Conservation (phyloP, 441 rosid species). For the Dalechampia spathulata region DNA sequence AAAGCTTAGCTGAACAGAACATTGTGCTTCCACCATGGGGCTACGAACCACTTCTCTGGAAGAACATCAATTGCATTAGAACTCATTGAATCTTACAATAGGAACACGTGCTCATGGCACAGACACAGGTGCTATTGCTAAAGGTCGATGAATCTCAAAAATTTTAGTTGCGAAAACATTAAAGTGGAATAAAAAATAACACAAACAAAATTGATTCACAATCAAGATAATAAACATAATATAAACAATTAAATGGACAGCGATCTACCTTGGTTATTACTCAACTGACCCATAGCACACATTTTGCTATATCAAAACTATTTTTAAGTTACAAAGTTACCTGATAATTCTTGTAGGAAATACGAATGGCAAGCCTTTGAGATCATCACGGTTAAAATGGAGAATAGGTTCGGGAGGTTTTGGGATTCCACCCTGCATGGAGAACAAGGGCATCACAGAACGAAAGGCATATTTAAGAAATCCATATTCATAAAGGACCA, state of each 20-base stretch:
- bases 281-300: not conserved
- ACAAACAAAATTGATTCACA: not conserved
- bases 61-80: constrained; percentile 21
- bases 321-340: constrained; percentile 26
- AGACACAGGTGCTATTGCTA: not conserved
- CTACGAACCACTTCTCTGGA: constrained; percentile 78
- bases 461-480: constrained; percentile 5
- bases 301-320: not conserved
- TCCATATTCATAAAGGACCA: constrained; percentile 11
- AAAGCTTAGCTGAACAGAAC: constrained; percentile 92
- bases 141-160: not conserved
- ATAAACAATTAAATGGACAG: no score
- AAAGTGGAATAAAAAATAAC: not conserved
- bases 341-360: constrained; percentile 63
- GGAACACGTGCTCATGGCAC: not conserved
- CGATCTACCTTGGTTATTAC: not conserved
- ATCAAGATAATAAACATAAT: no score
- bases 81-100: constrained; percentile 11
- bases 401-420: constrained; percentile 70
- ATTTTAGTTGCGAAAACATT: not conserved
- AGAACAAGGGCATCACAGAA: constrained; percentile 13
- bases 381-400: constrained; percentile 67
- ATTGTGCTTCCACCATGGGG: constrained; percentile 94
- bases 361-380: constrained; percentile 80
- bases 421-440: constrained; percentile 77